Base-by-base conservation (phyloP, 106 monocot species). In the Cymbidium sinense region DNA sequence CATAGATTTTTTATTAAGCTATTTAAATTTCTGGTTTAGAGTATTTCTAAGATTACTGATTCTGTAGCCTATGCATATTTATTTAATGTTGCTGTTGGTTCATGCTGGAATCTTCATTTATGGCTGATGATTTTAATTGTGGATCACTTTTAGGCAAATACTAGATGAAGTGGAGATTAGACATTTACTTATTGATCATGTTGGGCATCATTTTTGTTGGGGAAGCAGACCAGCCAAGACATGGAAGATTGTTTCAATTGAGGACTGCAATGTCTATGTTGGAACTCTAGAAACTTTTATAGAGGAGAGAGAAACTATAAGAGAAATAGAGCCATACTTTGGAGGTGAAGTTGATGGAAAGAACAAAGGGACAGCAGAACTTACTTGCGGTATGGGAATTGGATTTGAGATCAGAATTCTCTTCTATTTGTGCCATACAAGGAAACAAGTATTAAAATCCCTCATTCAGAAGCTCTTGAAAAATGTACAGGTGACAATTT, bases 251-350 rank as follows among this genome's bases (percentile, higher is more conserved):
- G 65, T 67, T 75, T 82, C 91, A 6, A 77, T 96, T 82, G 96
- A 96, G 78, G 96, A 96, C 64, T 96, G 96, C 82, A 94, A 96
- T 81, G 91, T 96, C n/a, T 96, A 93, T 79, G 86, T 96, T 29
- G 96, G 96, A 65, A 93, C 88, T 23, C 43, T 96, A 23, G 96
- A 96, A 86, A 94, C 91, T 61, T 96, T 96, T 76, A 85, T 96
- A 34, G 96, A 96, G 81, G 93, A 91, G 76, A 93, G 96, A 79
- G 89, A 96, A 67, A 43, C 69, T 74, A 52, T 86, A 34, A 81
- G 9, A 44, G 88, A 86, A 82, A 94, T 55, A 50, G 87, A 88
- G 77, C 89, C 93, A n/a, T 88, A 87, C 67, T 18, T 75, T 9
- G 89, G 88, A 70, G 89, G 81, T 33, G 75, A 93, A 80, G 37